phyloP scores from a whole-genome alignment of 768 basidiomycete species.

The Leucogyrophana mollusca region DNA sequence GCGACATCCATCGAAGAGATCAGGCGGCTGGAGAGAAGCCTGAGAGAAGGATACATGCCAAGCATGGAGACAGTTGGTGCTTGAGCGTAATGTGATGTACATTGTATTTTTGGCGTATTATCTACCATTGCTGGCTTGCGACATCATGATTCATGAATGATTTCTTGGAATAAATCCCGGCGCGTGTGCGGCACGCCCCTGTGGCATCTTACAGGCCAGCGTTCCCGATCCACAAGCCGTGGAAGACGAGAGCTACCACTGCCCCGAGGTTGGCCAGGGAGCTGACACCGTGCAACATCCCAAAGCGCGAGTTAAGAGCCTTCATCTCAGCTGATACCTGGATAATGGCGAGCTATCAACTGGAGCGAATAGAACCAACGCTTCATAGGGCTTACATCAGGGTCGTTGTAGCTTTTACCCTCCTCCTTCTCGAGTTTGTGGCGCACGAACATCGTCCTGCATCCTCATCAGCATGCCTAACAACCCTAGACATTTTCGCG shows the following conservation, averaged over 20 bases:
- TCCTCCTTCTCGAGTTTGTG: slow-evolving; percentile 75
- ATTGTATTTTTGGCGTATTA: slow-evolving; percentile 32
- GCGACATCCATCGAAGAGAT: slow-evolving; percentile 93
- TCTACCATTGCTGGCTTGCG: slow-evolving; percentile 6
- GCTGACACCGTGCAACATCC: slow-evolving; percentile 65
- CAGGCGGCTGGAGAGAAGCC: slow-evolving; percentile 73
- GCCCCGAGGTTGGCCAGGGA: slow-evolving; percentile 63
- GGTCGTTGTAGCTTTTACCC: slow-evolving; percentile 63
- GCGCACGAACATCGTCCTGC: slow-evolving; percentile 73
- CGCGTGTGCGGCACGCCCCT: background rate
- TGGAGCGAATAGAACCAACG: slow-evolving; percentile 7
- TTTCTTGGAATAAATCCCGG: too few species aligned
- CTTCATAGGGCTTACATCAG: slow-evolving; percentile 50
- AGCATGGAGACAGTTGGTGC: slow-evolving; percentile 76
- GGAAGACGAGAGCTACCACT: slow-evolving; percentile 60
- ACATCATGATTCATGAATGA: background rate
- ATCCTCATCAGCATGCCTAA: background rate
- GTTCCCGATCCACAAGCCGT: slow-evolving; percentile 71
- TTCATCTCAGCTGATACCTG: slow-evolving; percentile 73
- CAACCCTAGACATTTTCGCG: slow-evolving; percentile 9
- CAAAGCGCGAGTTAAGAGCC: slow-evolving; percentile 64
- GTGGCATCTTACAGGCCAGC: slow-evolving; percentile 28
- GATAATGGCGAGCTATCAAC: slow-evolving; percentile 3
- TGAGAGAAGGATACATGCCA: slow-evolving; percentile 84
- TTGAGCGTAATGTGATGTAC: slow-evolving; percentile 37